A percentile compares a stretch with the other conserved stretches of the same genome.
Evolutionary conservation across 108 stramenopile species (phyloP).

Genomic region (Epithemia pelagica): DNA sequence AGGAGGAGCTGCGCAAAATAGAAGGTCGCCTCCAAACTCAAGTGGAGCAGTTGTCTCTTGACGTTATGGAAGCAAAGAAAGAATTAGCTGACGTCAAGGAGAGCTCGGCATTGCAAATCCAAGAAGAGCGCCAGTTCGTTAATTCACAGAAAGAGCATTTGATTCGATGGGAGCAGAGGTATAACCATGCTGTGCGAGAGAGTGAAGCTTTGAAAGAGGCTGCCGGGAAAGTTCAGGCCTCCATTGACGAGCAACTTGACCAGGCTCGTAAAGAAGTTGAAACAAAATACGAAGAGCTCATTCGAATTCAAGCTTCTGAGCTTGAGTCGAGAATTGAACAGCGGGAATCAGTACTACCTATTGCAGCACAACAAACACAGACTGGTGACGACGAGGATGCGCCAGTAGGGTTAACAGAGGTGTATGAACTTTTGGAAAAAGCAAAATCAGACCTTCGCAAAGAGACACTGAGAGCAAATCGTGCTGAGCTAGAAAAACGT

Average conservation of each 20-base stretch:
- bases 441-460: conserved; percentile 58
- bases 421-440: conserved; percentile 59
- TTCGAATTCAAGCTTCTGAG: conserved; percentile 38
- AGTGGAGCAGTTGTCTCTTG: conserved; percentile 28
- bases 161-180: conserved; percentile 36
- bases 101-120: conserved; percentile 38
- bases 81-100: conserved; percentile 32
- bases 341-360: not conserved
- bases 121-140: conserved; percentile 48
- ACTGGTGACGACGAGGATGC: conserved; percentile 36
- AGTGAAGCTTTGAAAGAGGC: conserved; percentile 36
- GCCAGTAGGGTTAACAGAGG: conserved; percentile 53
- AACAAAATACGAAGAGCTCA: conserved; percentile 28
- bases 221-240: conserved; percentile 44
- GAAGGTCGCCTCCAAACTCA: conserved; percentile 28
- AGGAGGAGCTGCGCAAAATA: conserved; percentile 19
- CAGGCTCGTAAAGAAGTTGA: conserved; percentile 28
- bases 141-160: conserved; percentile 59
- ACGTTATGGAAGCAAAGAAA: conserved; percentile 35
- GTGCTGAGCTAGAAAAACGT: conserved; percentile 46
- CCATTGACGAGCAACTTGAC: conserved; percentile 22
- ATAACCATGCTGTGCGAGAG: conserved; percentile 30
- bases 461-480: conserved; percentile 43
- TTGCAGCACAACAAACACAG: conserved; percentile 11
- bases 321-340: conserved; percentile 16